Percentiles rank a stretch among this genome's conserved stretches.
phyloP scores from a whole-genome alignment of 2,329 filamentous ascomycete genomes.

The Diaporthe citri region DNA sequence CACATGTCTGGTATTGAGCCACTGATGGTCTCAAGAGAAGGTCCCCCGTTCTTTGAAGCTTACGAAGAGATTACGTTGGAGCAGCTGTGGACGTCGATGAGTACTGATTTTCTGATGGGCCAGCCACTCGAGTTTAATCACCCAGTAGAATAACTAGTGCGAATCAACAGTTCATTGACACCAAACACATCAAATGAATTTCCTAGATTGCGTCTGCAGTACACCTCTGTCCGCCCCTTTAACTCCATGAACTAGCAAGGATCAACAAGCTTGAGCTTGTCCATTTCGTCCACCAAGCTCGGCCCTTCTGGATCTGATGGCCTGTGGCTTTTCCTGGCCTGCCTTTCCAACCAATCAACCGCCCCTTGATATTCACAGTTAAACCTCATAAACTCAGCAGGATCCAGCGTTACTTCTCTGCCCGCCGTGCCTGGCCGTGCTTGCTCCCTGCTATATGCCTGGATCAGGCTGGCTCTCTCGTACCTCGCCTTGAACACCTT shows the following conservation, averaged over 20 bases:
- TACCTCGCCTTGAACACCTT: conserved; percentile 48
- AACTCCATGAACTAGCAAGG: background rate
- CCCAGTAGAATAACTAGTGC: background rate
- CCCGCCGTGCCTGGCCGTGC: conserved; percentile 53
- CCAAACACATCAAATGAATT: background rate
- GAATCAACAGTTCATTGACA: background rate
- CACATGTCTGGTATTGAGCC: conserved; percentile 19
- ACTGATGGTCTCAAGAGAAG: background rate
- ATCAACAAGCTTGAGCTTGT: conserved; percentile 5
- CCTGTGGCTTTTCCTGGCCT: background rate
- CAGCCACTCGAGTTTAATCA: conserved; percentile 2
- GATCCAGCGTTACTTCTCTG: conserved; percentile 50
- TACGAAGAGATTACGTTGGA: conserved; percentile 16
- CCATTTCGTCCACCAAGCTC: background rate
- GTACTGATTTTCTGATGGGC: conserved; percentile 10
- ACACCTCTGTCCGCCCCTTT: too few relatives aligned
- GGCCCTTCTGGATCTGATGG: background rate
- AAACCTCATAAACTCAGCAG: conserved; percentile 52
- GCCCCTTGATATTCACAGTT: conserved; percentile 17
- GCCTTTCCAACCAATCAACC: background rate
- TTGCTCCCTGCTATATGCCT: conserved; percentile 57
- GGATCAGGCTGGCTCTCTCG: conserved; percentile 55
- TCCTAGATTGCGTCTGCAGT: background rate
- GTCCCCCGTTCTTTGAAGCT: background rate
- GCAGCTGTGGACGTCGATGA: conserved; percentile 17